Evolutionary conservation across 768 basidiomycete genomes (phyloP).

Genomic region (Leccinum olivaceopallidum): DNA sequence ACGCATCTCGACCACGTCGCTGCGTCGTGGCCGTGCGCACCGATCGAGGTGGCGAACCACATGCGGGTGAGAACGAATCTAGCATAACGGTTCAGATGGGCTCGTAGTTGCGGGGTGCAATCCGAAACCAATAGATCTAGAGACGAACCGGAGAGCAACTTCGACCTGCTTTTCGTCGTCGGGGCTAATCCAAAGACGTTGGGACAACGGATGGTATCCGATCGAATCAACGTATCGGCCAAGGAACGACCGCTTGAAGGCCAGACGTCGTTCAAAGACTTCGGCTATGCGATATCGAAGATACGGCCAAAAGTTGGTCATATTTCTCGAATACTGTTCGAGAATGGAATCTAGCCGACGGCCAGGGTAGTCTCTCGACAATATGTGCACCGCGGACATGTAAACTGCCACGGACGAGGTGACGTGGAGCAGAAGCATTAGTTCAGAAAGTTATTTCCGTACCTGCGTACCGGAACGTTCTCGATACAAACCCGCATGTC

Average conservation of each 20-base stretch:
- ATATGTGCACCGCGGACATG: constrained; percentile 55
- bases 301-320: constrained; percentile 76
- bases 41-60: constrained; percentile 64
- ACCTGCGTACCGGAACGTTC: constrained; percentile 67
- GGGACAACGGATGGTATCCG: constrained; percentile 38
- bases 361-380: constrained; percentile 47
- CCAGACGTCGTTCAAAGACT: constrained; percentile 30
- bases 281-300: constrained; percentile 52
- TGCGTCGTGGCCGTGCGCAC: constrained; percentile 34
- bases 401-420: constrained; percentile 46
- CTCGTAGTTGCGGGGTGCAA: neutral
- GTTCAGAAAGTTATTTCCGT: constrained; percentile 2
- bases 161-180: constrained; percentile 54
- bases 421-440: constrained; percentile 3
- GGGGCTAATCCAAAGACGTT: constrained; percentile 57
- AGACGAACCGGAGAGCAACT: constrained; percentile 54
- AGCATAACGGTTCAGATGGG: constrained; percentile 1
- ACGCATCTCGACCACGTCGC: constrained; percentile 36
- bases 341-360: constrained; percentile 44
- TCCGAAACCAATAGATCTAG: neutral
- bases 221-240: constrained; percentile 32
- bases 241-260: constrained; percentile 55
- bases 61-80: constrained; percentile 66
- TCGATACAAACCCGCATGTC: constrained; percentile 54
- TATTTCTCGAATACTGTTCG: constrained; percentile 40